phyloP scores from a whole-genome alignment of 1,284 basidiomycete genomes.

The Ustilago xerochloae region DNA sequence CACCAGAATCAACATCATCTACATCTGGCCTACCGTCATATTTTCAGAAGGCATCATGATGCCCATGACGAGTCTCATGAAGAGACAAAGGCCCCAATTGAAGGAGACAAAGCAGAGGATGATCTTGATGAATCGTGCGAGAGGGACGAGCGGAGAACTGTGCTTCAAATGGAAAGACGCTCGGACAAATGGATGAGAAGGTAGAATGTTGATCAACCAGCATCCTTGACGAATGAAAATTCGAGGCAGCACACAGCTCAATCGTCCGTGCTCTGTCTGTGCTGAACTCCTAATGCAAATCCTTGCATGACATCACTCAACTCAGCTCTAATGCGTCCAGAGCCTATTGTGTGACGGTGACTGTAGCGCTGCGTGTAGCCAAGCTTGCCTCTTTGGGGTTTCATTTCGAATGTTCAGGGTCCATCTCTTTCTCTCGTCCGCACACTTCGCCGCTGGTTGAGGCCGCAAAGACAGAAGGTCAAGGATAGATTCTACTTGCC shows the following conservation, averaged over 20 bases:
- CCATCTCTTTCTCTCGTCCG: slow-evolving; percentile 7
- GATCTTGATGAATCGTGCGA: background rate
- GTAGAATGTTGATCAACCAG: slow-evolving; percentile 42
- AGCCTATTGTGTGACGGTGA: slow-evolving; percentile 7
- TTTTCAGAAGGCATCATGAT: no score
- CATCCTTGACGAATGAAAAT: background rate
- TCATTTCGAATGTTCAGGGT: slow-evolving; percentile 23
- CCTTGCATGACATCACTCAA: slow-evolving; percentile 35
- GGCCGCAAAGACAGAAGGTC: background rate
- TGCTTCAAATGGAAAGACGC: slow-evolving; percentile 16
- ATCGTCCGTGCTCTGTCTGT: background rate
- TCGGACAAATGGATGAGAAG: background rate
- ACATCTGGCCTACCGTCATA: no score
- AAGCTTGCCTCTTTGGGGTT: slow-evolving; percentile 32
- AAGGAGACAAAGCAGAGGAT: no score
- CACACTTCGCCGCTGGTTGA: background rate
- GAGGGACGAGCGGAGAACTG: background rate
- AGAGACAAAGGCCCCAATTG: background rate
- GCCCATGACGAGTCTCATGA: no score
- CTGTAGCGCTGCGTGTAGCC: background rate
- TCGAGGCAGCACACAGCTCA: slow-evolving; percentile 8
- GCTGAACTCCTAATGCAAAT: slow-evolving; percentile 2
- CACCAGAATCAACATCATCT: background rate
- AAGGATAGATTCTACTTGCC: slow-evolving; percentile 36
- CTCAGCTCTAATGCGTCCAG: slow-evolving; percentile 4